Conservation (phyloP, 1,284 basidiomycete species). For the Microbotryomycetes sp. region DNA sequence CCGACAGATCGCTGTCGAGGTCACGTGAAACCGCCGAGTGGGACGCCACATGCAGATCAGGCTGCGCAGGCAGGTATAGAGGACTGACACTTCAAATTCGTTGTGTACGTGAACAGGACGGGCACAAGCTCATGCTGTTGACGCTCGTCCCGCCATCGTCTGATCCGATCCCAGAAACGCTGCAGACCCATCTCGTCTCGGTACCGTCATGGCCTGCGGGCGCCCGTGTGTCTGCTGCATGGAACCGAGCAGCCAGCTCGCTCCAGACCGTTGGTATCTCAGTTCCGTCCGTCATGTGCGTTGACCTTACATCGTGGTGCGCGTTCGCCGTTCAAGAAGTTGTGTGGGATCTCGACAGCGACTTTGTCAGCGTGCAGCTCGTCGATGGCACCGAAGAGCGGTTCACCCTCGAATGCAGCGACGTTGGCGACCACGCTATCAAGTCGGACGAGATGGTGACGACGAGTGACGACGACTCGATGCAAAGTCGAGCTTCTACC, state of each 20-base stretch:
- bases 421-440: neutral
- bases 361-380: conserved; percentile 9
- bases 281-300: neutral
- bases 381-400: conserved; percentile 18
- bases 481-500: neutral
- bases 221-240: neutral
- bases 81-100: no score
- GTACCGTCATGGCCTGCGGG: neutral
- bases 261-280: conserved; percentile 3
- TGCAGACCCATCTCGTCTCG: conserved; percentile 14
- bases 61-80: no score
- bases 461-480: neutral
- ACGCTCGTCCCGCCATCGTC: conserved; percentile 6
- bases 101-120: no score
- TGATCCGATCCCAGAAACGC: conserved; percentile 3
- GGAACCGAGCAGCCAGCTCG: neutral
- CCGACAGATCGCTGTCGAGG: no score
- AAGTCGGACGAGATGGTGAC: neutral
- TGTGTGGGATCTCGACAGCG: conserved; percentile 18
- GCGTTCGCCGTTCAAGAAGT: conserved; percentile 6
- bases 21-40: no score
- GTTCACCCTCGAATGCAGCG: neutral
- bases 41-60: no score
- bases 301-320: conserved; percentile 16
- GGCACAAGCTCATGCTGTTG: no score